Evolutionary conservation across 1,284 basidiomycete genomes (phyloP).

Genomic region (Nidula niveotomentosa): DNA sequence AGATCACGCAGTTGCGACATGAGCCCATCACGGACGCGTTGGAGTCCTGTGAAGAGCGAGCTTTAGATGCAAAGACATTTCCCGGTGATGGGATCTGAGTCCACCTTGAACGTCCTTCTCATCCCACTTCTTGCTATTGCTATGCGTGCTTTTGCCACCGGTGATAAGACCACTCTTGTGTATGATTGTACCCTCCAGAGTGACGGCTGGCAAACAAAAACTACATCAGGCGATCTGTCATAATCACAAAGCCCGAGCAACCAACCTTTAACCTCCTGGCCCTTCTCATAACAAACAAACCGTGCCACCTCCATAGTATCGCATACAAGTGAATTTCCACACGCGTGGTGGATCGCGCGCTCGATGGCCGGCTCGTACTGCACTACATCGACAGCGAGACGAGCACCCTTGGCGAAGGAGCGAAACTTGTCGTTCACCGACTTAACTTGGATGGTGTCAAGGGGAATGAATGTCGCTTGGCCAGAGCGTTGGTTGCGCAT

Average conservation of each 20-base stretch:
- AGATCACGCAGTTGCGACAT: slow-evolving; percentile 83
- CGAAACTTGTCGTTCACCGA: slow-evolving; percentile 95
- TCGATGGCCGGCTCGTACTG: slow-evolving; percentile 87
- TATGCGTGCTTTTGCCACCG: slow-evolving; percentile 83
- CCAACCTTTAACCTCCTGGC: slow-evolving; percentile 94
- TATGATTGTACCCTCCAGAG: slow-evolving; percentile 95
- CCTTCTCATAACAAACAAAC: slow-evolving; percentile 91
- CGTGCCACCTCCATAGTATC: slow-evolving; percentile 93
- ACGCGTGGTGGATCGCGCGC: slow-evolving; percentile 94
- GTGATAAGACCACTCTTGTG: slow-evolving; percentile 98
- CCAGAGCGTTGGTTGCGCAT: slow-evolving; percentile 94
- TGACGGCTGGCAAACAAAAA: slow-evolving; percentile 70
- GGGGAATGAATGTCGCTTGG: slow-evolving; percentile 95
- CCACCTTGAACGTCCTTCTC: slow-evolving; percentile 89
- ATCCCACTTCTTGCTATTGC: slow-evolving; percentile 83
- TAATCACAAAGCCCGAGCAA: slow-evolving; percentile 2
- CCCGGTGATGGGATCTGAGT: background rate
- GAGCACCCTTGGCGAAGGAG: slow-evolving; percentile 87
- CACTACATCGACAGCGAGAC: slow-evolving; percentile 94
- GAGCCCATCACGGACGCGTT: slow-evolving; percentile 73
- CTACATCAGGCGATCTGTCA: slow-evolving; percentile 1
- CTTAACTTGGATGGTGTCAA: slow-evolving; percentile 95
- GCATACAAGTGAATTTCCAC: slow-evolving; percentile 93
- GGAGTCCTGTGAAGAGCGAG: slow-evolving; percentile 50
- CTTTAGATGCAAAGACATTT: no score